Evolutionary conservation across 2,329 filamentous ascomycete genomes (phyloP), one percentile per base, ranked within the genome.

Genomic region (Venturia effusa): DNA sequence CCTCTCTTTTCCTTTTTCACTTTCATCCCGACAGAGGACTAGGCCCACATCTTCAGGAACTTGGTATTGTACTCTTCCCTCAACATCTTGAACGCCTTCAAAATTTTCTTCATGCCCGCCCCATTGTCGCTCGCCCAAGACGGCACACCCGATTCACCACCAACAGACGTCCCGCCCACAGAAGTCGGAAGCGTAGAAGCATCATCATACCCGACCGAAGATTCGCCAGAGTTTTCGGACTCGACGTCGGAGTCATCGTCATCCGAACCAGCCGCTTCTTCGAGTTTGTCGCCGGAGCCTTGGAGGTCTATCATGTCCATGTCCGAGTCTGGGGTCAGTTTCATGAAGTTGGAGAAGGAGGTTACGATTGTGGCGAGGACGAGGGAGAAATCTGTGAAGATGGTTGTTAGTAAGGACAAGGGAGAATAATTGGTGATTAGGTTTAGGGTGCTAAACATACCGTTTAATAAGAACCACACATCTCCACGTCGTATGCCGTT

Each of bases 311-410:
- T 74, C 72, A 82, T 79, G 62, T 81, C 80, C 61, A 78, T 74
- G 40, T 78, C 78, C 10, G 75, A 76, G 6, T 74, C 75, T 3
- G 74, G 68, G 13, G 74, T 75, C 4, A 82, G 74, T 24, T 81
- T 80, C 67, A 86, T 76, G 68, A 86, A 83, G 66, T 82, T 82
- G 6, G 78, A 78, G 1, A 89, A 72, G 59, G 82, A 85, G 0
- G 86, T 86, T 40, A 89, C 82, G 67, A 94, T 89, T 11, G 90
- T 90, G 0, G 88, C 87, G 0, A 90, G 77, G 0, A 87, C 76
- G 63, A 84, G 77, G 17, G 82, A 85, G 71, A 86, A 86, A 69
- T 88, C 83, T 54, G 34, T 27, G 10, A 3, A 19, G 5, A 22
- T 22, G n/a, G 17, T 57, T 4, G n/a, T 27, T 60, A 30, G 48